Conservation (phyloP, 1,139 yeast species). For the Hemisphaericaspora subhashii region DNA sequence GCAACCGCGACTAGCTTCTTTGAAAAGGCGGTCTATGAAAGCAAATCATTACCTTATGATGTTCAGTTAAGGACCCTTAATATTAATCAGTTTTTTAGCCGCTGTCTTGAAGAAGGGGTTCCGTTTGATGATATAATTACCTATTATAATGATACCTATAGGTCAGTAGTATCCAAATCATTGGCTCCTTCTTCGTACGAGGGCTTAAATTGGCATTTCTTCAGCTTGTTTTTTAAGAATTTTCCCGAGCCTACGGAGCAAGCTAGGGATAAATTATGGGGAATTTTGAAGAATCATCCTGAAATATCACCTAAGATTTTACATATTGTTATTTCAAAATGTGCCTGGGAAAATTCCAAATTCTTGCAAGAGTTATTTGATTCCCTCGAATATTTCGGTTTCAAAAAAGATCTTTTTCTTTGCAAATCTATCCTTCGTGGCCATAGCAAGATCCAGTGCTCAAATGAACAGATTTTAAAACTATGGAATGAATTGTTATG, state of each 20-base stretch:
- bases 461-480: slow-evolving; percentile 54
- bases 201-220: slow-evolving; percentile 35
- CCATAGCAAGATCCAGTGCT: slow-evolving; percentile 60
- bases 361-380: slow-evolving; percentile 65
- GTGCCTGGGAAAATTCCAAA: slow-evolving; percentile 65
- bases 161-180: too few relatives aligned
- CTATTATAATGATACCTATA: too few relatives aligned
- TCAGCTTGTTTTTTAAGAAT: slow-evolving; percentile 63
- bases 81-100: slow-evolving; percentile 64
- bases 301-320: slow-evolving; percentile 72
- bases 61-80: slow-evolving; percentile 75
- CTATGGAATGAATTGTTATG: slow-evolving; percentile 62
- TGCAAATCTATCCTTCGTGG: slow-evolving; percentile 77
- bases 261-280: slow-evolving; percentile 59
- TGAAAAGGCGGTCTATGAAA: slow-evolving; percentile 59
- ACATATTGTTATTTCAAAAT: slow-evolving; percentile 72
- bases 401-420: slow-evolving; percentile 67
- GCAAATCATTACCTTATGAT: slow-evolving; percentile 64
- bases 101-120: slow-evolving; percentile 57
- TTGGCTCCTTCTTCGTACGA: too few relatives aligned
- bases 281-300: slow-evolving; percentile 57
- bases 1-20: slow-evolving; percentile 72
- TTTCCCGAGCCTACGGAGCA: slow-evolving; percentile 55
- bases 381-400: slow-evolving; percentile 58
- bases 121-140: slow-evolving; percentile 57